phyloP scores from a whole-genome alignment of 177 flowering plant genomes.

The Tripterygium wilfordii region DNA sequence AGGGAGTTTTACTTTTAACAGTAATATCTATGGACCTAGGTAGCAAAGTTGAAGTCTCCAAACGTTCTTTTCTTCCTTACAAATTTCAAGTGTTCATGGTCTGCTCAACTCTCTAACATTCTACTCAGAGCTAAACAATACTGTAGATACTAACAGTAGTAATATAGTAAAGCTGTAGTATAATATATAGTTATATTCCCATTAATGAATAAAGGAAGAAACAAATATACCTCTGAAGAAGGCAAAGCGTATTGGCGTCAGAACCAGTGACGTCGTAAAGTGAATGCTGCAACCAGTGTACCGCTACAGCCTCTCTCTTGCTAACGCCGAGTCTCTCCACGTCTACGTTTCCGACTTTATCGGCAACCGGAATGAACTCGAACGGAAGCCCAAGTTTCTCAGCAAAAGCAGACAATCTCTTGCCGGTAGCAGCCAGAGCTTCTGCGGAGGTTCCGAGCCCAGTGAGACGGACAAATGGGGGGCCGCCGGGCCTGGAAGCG shows the following conservation, averaged over 20 bases:
- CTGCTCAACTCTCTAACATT: too few species aligned
- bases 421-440: constrained; percentile 84
- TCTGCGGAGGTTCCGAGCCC: constrained; percentile 81
- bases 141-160: too few species aligned
- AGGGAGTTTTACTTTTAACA: too few species aligned
- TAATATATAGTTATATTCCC: too few species aligned
- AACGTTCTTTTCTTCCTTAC: too few species aligned
- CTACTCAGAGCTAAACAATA: too few species aligned
- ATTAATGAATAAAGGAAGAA: too few species aligned
- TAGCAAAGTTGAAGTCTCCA: too few species aligned
- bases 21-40: too few species aligned
- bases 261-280: constrained; percentile 94
- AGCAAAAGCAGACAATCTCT: constrained; percentile 81
- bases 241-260: constrained; percentile 72
- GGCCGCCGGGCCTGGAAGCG: constrained; percentile 88
- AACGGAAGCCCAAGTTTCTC: constrained; percentile 82
- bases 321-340: constrained; percentile 67
- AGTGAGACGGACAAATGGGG: constrained; percentile 80
- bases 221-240: constrained; percentile 67
- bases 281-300: constrained; percentile 93
- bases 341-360: constrained; percentile 74
- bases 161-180: too few species aligned
- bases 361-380: constrained; percentile 81
- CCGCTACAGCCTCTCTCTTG: constrained; percentile 90
- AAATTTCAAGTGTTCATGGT: too few species aligned